Conservation (phyloP, 495 filamentous ascomycete genomes). For the Apiosordaria backusii region DNA sequence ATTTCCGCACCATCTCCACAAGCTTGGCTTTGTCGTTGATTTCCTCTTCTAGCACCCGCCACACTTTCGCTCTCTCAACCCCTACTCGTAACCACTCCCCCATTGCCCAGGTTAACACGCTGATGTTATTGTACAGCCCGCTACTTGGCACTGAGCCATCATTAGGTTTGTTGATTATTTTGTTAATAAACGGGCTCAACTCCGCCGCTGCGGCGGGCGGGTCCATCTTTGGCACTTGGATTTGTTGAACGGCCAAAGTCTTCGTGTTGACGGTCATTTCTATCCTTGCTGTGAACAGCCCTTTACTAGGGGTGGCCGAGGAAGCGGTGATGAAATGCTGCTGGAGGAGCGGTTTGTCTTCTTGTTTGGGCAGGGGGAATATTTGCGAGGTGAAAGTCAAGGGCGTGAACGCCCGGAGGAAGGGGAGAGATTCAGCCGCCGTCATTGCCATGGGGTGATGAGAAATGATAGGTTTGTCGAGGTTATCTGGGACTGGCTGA, state of each 20-base stretch:
- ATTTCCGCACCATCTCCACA: conserved; percentile 25
- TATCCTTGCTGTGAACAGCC: conserved; percentile 45
- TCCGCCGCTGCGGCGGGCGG: conserved; percentile 38
- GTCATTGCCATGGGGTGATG: conserved; percentile 52
- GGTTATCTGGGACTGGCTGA: conserved; percentile 1
- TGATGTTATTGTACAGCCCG: conserved; percentile 42
- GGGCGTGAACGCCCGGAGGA: conserved; percentile 54
- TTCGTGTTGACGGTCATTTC: conserved; percentile 48
- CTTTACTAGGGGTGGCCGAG: conserved; percentile 32
- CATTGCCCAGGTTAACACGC: conserved; percentile 50
- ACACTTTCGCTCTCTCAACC: conserved; percentile 43
- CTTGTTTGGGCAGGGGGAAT: conserved; percentile 34
- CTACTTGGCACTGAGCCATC: conserved; percentile 13
- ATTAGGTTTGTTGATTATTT: conserved; percentile 19
- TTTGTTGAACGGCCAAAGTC: conserved; percentile 33
- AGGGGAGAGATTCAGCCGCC: conserved; percentile 52
- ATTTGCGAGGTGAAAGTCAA: conserved; percentile 50
- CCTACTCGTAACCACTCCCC: conserved; percentile 50
- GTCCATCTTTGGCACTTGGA: conserved; percentile 43
- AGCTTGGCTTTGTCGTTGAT: conserved; percentile 29
- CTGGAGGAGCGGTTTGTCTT: conserved; percentile 34
- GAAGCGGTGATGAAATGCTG: conserved; percentile 38
- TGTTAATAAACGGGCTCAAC: conserved; percentile 40
- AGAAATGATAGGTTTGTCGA: conserved; percentile 34
- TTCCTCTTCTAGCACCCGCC: conserved; percentile 43